Evolutionary conservation across 169 alveolate species (phyloP), one percentile per base, ranked within the genome.

Genomic region (Cytauxzoon felis): DNA sequence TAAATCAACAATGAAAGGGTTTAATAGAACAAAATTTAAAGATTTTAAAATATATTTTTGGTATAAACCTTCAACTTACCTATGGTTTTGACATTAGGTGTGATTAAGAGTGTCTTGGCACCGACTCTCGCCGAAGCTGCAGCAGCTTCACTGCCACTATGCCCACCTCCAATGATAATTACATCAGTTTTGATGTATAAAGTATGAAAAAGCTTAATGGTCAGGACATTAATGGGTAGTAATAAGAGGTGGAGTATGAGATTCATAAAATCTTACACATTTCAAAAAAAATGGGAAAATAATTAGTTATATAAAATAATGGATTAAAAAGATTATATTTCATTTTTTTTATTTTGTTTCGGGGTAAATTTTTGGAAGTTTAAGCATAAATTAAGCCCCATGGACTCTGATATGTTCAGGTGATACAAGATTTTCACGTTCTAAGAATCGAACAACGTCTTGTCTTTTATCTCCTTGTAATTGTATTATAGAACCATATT

Each of bases 81-180:
- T 30, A 93, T 89, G 11, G 93, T 81, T 1, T 51, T 56, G 48
- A 45, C 43, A 29, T 87, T 78, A 48, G 92, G 85, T 4, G 97
- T 93, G 34, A 92, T 75, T 21, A 93, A 75, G 19, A 89, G 33
- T 1, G 97, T 92, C 36, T 89, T 71, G 0, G 94, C 97, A 5
- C 94, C 95, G 11, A 88, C 59, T 33, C 94, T 89, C 33, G 96
- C 93, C 16, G 96, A 62, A 8, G 95, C 96, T 32, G 81, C 72
- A 7, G 96, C 96, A 9, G 98, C 96, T 69, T 93, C 98, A 60
- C 93, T 80, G 19, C 98, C 98, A 5, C 95, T 90, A 63, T 93
- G 98, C 18, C 98, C 98, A 5, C 96, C 98, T 9, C 98, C 98
- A 19, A 93, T 82, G n/a, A 93, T 95, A 16, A 89, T 65, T 42